phyloP scores from a whole-genome alignment of 208 protist species.

The Leptomonas pyrrhocoris region DNA sequence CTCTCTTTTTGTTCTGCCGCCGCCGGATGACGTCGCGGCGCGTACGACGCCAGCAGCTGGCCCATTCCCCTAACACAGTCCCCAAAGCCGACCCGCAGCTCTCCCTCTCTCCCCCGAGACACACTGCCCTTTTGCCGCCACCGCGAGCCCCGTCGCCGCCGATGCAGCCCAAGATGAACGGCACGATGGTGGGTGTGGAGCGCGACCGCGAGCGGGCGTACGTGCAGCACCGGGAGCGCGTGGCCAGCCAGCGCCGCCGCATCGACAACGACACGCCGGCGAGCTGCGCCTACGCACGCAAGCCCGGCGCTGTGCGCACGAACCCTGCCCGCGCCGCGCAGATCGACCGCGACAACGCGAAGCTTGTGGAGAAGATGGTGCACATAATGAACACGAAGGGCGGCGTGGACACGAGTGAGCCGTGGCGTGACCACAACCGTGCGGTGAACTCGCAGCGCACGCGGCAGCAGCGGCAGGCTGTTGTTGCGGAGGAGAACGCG shows the following conservation, averaged over 20 bases:
- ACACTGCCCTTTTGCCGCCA: too few species aligned
- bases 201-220: constrained; percentile 52
- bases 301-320: constrained; percentile 29
- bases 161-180: constrained; percentile 32
- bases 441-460: constrained; percentile 48
- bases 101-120: too few species aligned
- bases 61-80: too few species aligned
- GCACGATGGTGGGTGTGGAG: constrained; percentile 29
- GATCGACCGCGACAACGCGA: constrained; percentile 60
- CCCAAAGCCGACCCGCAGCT: too few species aligned
- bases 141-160: too few species aligned
- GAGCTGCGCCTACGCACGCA: constrained; percentile 37
- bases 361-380: constrained; percentile 61
- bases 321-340: constrained; percentile 34
- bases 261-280: constrained; percentile 58
- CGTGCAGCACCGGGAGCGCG: constrained; percentile 53
- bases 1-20: too few species aligned
- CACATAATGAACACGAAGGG: constrained; percentile 67
- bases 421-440: constrained; percentile 55
- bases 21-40: too few species aligned
- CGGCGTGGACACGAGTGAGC: constrained; percentile 65
- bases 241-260: constrained; percentile 40
- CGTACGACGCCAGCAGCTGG: too few species aligned
- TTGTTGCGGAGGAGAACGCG: constrained; percentile 56
- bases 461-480: constrained; percentile 37